These are phyloP conservation scores for Blastocladiella emersonii DNA, from an alignment of 371 early-diverging fungal genomes.

Conservation along the genomic window DNA sequence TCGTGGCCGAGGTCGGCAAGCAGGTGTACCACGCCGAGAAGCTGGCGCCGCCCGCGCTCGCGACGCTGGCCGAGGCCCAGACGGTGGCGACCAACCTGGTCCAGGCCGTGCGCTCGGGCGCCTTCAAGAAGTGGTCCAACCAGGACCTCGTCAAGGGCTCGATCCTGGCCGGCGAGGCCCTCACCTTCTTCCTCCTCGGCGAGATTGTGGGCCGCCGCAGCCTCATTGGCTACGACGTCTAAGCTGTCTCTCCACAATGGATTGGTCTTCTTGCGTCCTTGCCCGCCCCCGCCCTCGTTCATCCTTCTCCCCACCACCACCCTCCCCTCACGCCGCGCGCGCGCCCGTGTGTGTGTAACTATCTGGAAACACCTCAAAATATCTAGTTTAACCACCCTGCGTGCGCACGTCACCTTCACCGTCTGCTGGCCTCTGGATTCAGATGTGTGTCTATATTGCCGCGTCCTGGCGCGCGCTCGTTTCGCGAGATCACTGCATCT, in stretches of 20 bases:
- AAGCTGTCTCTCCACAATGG: background rate
- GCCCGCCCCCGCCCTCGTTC: too few species aligned
- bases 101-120: conserved; percentile 28
- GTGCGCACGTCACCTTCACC: too few species aligned
- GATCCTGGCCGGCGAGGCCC: conserved; percentile 46
- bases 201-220: conserved; percentile 59
- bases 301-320: too few species aligned
- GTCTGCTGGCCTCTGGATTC: too few species aligned
- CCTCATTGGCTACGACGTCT: conserved; percentile 52
- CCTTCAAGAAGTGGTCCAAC: conserved; percentile 35
- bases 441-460: too few species aligned
- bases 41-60: conserved; percentile 45
- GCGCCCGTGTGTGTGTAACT: too few species aligned
- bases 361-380: too few species aligned
- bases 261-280: too few species aligned
- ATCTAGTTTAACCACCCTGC: too few species aligned
- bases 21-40: conserved; percentile 54
- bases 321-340: too few species aligned
- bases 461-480: too few species aligned
- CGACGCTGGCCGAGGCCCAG: conserved; percentile 41
- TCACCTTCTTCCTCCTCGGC: conserved; percentile 55
- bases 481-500: too few species aligned
- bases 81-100: conserved; percentile 17
- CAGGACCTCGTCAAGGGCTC: conserved; percentile 34
- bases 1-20: conserved; percentile 50